Base-by-base conservation (phyloP, 495 filamentous ascomycete genomes). In the Xylaria grammica region DNA sequence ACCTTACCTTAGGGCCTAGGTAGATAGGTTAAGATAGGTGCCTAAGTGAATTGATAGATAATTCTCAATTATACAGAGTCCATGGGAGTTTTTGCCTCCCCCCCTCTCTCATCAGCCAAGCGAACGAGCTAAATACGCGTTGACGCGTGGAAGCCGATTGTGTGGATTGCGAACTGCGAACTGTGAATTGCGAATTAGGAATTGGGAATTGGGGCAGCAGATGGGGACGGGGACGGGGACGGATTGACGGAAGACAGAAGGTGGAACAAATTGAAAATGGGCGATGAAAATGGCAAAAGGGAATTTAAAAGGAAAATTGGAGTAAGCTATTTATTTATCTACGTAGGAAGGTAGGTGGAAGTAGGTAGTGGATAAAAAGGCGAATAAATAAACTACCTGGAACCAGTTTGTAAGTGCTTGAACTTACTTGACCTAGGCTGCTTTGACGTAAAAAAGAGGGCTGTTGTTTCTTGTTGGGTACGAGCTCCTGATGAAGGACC, bases 1-100 rank as follows among this genome's bases (percentile, higher is more conserved):
- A 64, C 53, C 52, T 64, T 64, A 64, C 62, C 53, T 50, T 26
- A 27, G 29, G 44, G 19, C 22, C 19, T 26, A 50, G 30, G 17
- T 40, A 32, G 38, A 20, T 38, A 13, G 11, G 19, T 10, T 22
- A n/a, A 54, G 13, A 30, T 46, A 63, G 60, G 60, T 58, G 54
- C 54, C 54, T 58, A 58, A 58, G 54, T 58, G 54, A 60, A 38
- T 48, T 34, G 58, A 61, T 61, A 61, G 58, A 52, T 50, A 52
- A 61, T 52, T 51, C 34, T 19, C 62, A 40, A 57, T 49, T 58
- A 42, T 40, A 51, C 44, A 57, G 17, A 20, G 26, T 32, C 50
- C 53, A n/a, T 24, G 52, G 17, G 30, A 20, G 13, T 24, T 8
- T 48, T 17, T 19, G 8, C 20, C 26, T 17, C 19, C 42, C 42